Percentiles rank a stretch among this genome's conserved stretches.
phyloP scores from a whole-genome alignment of 345 rosid genomes.

The Physaria fendleri region DNA sequence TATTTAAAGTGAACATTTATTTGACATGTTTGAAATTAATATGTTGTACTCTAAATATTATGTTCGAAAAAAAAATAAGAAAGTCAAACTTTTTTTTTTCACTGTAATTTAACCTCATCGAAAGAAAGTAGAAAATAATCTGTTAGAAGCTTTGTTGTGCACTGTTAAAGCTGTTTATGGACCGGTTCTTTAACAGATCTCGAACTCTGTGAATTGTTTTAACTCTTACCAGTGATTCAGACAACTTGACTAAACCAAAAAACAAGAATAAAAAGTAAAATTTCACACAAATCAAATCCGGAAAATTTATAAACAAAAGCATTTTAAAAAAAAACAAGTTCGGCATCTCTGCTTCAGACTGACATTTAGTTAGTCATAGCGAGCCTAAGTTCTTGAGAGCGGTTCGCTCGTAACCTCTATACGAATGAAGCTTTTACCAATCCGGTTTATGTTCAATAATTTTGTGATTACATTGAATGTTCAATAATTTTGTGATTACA shows the following conservation, averaged over 20 bases:
- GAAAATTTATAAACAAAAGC: constrained; percentile 17
- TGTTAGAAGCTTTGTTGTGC: constrained; percentile 20
- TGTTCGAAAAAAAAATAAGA: no score
- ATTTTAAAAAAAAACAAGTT: background rate
- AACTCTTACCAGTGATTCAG: background rate
- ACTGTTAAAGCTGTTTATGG: constrained; percentile 29
- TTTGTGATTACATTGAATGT: no score
- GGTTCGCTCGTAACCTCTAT: constrained; percentile 32
- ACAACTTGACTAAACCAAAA: background rate
- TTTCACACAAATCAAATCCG: constrained; percentile 17
- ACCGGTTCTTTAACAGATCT: constrained; percentile 19
- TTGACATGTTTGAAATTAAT: no score
- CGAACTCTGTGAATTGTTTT: constrained; percentile 8
- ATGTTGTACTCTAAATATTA: no score
- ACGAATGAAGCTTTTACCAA: constrained; percentile 1
- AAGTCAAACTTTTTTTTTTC: no score
- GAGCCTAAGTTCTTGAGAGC: constrained; percentile 11
- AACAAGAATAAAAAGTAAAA: background rate
- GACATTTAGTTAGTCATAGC: no score
- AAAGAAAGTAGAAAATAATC: no score
- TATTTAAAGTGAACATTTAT: no score
- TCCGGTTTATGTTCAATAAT: no score
- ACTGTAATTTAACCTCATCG: no score
- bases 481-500: constrained; percentile 19
- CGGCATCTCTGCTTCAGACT: no score